These are phyloP conservation scores for Fusarium sp. DNA, from an alignment of 2,329 filamentous ascomycete species.

Conservation along the genomic window DNA sequence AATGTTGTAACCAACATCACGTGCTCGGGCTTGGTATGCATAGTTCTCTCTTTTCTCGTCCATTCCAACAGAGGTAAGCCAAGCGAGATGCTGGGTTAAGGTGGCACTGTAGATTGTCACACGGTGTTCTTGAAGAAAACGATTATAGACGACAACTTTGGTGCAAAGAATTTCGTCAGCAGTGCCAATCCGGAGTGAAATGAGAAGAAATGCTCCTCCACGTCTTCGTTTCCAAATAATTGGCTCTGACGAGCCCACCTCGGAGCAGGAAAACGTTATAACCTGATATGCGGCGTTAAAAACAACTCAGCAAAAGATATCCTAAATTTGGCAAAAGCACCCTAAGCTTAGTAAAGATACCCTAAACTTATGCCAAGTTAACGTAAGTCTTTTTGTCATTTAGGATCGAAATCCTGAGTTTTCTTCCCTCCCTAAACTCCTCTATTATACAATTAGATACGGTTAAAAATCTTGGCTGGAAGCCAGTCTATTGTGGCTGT, in stretches of 20 bases:
- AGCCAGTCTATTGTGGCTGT: not conserved
- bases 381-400: not conserved
- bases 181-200: not conserved
- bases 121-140: not conserved
- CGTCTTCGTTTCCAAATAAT: too few species aligned
- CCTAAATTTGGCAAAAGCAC: too few species aligned
- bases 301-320: not conserved
- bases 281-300: too few species aligned
- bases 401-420: not conserved
- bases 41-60: not conserved
- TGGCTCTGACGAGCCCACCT: too few species aligned
- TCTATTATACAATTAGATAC: not conserved
- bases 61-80: not conserved
- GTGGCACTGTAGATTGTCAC: not conserved
- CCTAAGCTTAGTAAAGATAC: fast-evolving
- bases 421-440: fast-evolving
- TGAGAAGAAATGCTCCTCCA: not conserved
- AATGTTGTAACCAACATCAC: not conserved
- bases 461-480: not conserved
- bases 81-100: not conserved
- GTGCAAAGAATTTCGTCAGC: not conserved
- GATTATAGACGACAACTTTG: too few species aligned
- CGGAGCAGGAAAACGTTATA: too few species aligned
- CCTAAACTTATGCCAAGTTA: not conserved
- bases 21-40: not conserved